Percentiles rank a stretch among this genome's conserved stretches.
phyloP scores from a whole-genome alignment of 345 rosid species.

The Citrus cavaleriei region DNA sequence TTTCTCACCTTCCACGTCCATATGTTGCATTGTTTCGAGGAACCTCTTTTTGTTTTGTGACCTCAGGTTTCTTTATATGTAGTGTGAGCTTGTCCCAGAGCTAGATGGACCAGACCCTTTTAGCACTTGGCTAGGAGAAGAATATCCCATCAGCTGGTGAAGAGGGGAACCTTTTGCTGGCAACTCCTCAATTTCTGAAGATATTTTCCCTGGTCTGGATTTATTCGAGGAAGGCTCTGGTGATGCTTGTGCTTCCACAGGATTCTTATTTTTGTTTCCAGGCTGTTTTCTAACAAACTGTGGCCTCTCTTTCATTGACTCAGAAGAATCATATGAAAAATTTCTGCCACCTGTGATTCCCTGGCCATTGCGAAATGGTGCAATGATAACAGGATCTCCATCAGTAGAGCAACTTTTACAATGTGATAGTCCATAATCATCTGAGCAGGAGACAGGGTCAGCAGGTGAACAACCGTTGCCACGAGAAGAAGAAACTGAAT shows the following conservation, averaged over 20 bases:
- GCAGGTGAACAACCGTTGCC: slow-evolving; percentile 14
- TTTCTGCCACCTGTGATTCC: slow-evolving; percentile 12
- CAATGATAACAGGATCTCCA: slow-evolving; percentile 24
- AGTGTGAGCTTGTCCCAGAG: slow-evolving; percentile 11
- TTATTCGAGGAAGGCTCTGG: slow-evolving; percentile 26
- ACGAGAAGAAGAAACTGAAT: slow-evolving; percentile 14
- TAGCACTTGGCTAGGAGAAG: slow-evolving; percentile 61
- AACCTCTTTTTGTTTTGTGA: not conserved
- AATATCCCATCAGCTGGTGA: slow-evolving; percentile 84
- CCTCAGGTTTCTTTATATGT: not conserved
- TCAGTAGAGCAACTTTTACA: slow-evolving; percentile 26
- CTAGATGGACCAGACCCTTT: slow-evolving; percentile 22
- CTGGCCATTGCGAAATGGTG: slow-evolving; percentile 14
- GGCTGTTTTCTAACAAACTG: slow-evolving; percentile 21
- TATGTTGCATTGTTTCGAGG: no score
- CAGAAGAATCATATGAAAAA: slow-evolving; percentile 7
- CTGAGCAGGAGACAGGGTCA: slow-evolving; percentile 32
- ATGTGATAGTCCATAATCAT: slow-evolving; percentile 29
- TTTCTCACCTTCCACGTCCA: no score
- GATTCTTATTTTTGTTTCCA: slow-evolving; percentile 20
- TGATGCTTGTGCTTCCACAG: slow-evolving; percentile 26
- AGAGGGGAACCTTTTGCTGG: slow-evolving; percentile 55
- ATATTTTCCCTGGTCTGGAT: slow-evolving; percentile 24
- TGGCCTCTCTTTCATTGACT: slow-evolving; percentile 27
- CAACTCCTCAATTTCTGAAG: slow-evolving; percentile 41